Conservation (phyloP, 192 early-diverging fungal species). For the Chytriomyces sp. region DNA sequence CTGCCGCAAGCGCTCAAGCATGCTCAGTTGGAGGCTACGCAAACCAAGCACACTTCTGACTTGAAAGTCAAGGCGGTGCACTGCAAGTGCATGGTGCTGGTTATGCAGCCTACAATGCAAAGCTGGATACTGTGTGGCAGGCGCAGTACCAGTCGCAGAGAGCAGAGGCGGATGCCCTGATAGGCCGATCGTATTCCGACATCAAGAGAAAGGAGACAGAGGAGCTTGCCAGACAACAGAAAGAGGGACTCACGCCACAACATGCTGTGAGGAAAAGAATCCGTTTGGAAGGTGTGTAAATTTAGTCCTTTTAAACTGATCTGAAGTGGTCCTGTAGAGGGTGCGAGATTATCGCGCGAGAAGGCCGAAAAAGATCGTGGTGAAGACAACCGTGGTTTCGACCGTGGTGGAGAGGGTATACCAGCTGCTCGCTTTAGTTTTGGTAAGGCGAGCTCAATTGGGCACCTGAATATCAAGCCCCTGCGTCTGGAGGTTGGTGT, state of each 20-base stretch:
- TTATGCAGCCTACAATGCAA: constrained; percentile 62
- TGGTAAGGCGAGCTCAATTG: background rate
- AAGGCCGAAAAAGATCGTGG: constrained; percentile 5
- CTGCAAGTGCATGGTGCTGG: constrained; percentile 76
- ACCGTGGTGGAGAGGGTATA: constrained; percentile 1
- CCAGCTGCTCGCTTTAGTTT: background rate
- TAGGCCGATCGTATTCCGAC: constrained; percentile 72
- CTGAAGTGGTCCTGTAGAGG: constrained; percentile 21
- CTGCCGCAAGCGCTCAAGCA: constrained; percentile 79
- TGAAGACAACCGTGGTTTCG: too few species aligned
- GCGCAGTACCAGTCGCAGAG: constrained; percentile 59
- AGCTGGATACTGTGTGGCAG: constrained; percentile 59
- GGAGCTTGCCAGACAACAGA: constrained; percentile 41
- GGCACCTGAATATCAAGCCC: background rate
- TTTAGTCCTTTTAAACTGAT: too few species aligned
- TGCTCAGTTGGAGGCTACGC: constrained; percentile 67
- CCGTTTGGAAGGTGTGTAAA: constrained; percentile 29
- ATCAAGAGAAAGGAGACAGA: constrained; percentile 58
- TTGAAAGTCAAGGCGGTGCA: constrained; percentile 79
- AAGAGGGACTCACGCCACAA: constrained; percentile 27
- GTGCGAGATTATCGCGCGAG: constrained; percentile 27
- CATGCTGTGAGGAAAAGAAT: constrained; percentile 34
- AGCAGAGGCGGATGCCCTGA: constrained; percentile 59
- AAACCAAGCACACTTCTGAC: constrained; percentile 68
- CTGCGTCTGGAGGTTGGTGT: background rate